Evolutionary conservation across 495 filamentous ascomycete species (phyloP).

Genomic region (Emericellopsis terricola): DNA sequence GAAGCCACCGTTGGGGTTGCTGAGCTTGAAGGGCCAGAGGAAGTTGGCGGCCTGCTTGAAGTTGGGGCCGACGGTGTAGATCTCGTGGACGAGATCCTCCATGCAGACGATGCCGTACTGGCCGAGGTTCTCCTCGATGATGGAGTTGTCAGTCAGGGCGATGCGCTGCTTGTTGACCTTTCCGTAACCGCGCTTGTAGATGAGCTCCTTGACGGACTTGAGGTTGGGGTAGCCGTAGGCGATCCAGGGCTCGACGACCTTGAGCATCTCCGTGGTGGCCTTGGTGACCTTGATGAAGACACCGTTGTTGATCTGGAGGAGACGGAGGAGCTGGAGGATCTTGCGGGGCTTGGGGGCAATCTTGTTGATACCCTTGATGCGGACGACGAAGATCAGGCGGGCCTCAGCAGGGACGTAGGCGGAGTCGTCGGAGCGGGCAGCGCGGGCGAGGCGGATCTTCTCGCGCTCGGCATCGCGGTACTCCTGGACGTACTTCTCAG

Average conservation of each 20-base stretch:
- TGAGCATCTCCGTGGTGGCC: constrained; percentile 95
- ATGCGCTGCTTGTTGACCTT: constrained; percentile 95
- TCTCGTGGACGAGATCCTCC: constrained; percentile 99
- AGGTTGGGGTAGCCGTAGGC: constrained; percentile 99
- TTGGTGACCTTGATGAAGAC: constrained; percentile 95
- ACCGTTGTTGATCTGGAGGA: constrained; percentile 99
- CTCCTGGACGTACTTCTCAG: constrained; percentile 98
- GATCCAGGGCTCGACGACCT: constrained; percentile 93
- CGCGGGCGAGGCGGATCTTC: constrained; percentile 81
- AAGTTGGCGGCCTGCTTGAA: constrained; percentile 99
- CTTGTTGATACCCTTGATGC: constrained; percentile 66
- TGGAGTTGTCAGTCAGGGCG: constrained; percentile 87
- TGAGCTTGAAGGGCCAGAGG: constrained; percentile 99
- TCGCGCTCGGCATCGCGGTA: constrained; percentile 97
- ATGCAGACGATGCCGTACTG: constrained; percentile 99
- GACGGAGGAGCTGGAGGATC: constrained; percentile 96
- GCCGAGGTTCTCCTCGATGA: constrained; percentile 91
- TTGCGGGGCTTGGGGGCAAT: constrained; percentile 99
- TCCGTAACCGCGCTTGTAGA: constrained; percentile 99
- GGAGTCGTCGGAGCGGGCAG: constrained; percentile 79
- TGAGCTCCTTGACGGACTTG: constrained; percentile 93
- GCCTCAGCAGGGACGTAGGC: constrained; percentile 88
- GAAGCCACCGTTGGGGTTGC: constrained; percentile 94
- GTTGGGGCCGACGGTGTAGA: constrained; percentile 95
- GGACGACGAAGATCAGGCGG: constrained; percentile 95